phyloP scores from a whole-genome alignment of 495 filamentous ascomycete genomes.

The Jackrogersella multiformis region DNA sequence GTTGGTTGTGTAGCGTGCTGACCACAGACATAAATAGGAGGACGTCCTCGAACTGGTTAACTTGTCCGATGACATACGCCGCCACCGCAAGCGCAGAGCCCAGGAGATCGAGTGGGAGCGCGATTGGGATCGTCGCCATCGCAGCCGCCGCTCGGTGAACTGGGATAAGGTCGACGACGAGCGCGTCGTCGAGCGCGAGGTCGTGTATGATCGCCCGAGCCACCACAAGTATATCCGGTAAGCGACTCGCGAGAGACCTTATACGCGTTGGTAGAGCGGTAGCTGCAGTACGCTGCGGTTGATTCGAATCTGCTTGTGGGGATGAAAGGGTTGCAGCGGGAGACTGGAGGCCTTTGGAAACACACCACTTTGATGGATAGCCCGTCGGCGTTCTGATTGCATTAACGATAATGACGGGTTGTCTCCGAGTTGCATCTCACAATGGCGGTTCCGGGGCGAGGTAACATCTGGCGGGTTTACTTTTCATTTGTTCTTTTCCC shows the following conservation, averaged over 20 bases:
- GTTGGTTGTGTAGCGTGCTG: conserved; percentile 23
- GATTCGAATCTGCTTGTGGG: conserved; percentile 15
- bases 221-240: conserved; percentile 46
- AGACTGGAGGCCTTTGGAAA: not conserved
- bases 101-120: conserved; percentile 85
- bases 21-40: conserved; percentile 66
- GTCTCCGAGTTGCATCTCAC: not conserved
- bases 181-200: conserved; percentile 66
- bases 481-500: conserved; percentile 18
- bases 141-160: conserved; percentile 45
- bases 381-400: not conserved
- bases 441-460: not conserved
- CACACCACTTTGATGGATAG: not conserved
- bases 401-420: not conserved
- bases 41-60: conserved; percentile 87
- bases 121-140: conserved; percentile 71
- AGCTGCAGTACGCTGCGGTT: not conserved
- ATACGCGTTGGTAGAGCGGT: not conserved
- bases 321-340: not conserved
- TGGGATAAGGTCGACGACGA: conserved; percentile 62
- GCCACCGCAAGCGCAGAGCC: conserved; percentile 76
- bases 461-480: not conserved
- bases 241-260: not conserved
- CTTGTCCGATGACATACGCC: conserved; percentile 82
- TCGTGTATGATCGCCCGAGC: conserved; percentile 60